Conservation (phyloP, 148 eudicot genomes). For the Fagopyrum homotropicum region DNA sequence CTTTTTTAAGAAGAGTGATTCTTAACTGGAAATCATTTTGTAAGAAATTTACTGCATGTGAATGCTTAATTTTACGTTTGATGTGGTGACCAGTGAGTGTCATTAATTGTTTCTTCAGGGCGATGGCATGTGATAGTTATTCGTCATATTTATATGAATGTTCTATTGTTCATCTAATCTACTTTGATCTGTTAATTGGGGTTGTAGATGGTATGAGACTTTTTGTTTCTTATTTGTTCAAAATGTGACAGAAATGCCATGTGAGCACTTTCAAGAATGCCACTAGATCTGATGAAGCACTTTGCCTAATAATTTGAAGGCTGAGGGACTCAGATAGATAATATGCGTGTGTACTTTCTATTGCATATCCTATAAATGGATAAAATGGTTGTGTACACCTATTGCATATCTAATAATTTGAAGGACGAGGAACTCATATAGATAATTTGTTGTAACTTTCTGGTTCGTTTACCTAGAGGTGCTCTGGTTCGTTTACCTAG, state of each 20-base stretch:
- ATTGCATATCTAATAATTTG: neutral
- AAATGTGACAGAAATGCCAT: slow-evolving; percentile 75
- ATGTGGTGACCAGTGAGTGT: neutral
- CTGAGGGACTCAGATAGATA: slow-evolving; percentile 53
- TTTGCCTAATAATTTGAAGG: slow-evolving; percentile 57
- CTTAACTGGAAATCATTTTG: neutral
- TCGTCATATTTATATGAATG: neutral
- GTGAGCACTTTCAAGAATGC: slow-evolving; percentile 85
- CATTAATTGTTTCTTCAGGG: slow-evolving; percentile 1
- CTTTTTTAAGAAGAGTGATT: neutral
- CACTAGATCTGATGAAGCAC: slow-evolving; percentile 66
- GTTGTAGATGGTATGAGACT: neutral
- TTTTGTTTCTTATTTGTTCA: neutral
- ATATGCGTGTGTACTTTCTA: neutral
- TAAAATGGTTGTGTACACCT: neutral
- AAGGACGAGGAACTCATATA: neutral
- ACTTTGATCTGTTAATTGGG: neutral
- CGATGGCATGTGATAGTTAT: neutral
- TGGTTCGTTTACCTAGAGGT: neutral
- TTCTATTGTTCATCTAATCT: neutral
- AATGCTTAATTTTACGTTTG: neutral
- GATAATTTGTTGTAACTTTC: neutral
- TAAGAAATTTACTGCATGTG: neutral
- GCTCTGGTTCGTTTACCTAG: neutral
- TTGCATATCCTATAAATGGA: neutral